phyloP scores from a whole-genome alignment of 371 early-diverging fungal species.

The Mortierella sp. region DNA sequence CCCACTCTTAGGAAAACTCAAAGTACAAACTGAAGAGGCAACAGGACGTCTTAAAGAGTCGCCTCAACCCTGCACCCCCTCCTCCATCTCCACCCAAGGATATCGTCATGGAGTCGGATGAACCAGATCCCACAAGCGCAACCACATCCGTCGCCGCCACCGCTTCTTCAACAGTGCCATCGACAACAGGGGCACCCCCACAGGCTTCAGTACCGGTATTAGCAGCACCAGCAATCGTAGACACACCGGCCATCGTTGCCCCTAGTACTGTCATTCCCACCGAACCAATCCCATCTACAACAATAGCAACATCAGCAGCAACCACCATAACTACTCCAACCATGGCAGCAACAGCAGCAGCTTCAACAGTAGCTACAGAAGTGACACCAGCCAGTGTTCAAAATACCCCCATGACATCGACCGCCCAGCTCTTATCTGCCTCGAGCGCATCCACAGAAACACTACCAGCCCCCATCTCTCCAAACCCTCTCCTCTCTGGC shows the following conservation, averaged over 20 bases:
- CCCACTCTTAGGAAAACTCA: slow-evolving; percentile 30
- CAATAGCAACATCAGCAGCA: neutral
- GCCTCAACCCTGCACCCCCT: slow-evolving; percentile 24
- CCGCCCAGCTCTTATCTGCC: neutral
- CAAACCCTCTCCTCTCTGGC: neutral
- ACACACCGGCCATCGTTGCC: too few species aligned
- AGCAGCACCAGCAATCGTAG: neutral
- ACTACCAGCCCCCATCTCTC: neutral
- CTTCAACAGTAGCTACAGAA: neutral
- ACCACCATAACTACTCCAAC: neutral
- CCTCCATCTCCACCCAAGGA: slow-evolving; percentile 6
- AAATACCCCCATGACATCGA: too few species aligned
- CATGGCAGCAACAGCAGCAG: slow-evolving; percentile 4
- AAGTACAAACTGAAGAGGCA: slow-evolving; percentile 44
- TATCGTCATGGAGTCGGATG: neutral
- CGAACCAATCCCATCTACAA: neutral
- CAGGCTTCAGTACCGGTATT: neutral
- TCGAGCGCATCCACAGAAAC: neutral
- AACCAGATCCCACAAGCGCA: neutral
- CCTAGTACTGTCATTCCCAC: neutral
- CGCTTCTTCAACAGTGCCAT: neutral
- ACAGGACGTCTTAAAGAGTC: slow-evolving; percentile 15
- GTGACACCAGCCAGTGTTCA: neutral
- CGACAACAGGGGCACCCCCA: slow-evolving; percentile 2
- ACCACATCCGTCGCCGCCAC: neutral